phyloP scores from a whole-genome alignment of 441 rosid genomes.

The Breynia disticha region DNA sequence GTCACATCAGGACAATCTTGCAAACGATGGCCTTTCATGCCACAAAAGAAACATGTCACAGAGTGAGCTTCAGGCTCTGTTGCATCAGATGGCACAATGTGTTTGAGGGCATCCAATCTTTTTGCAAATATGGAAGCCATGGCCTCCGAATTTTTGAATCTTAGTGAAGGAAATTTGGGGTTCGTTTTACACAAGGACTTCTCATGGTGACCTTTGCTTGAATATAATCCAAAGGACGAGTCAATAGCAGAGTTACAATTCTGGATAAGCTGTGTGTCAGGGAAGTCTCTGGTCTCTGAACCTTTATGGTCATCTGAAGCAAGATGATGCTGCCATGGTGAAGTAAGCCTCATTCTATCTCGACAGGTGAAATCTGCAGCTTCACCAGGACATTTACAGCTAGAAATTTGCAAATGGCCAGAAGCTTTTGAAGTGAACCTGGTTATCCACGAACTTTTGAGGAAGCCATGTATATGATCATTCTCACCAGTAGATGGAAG shows the following conservation, averaged over 20 bases:
- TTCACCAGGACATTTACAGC: slow-evolving; percentile 8
- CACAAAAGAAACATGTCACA: slow-evolving; percentile 61
- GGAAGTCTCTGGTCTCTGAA: slow-evolving; percentile 16
- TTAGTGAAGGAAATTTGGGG: slow-evolving; percentile 25
- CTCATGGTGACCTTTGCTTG: slow-evolving; percentile 19
- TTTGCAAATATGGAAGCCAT: slow-evolving; percentile 59
- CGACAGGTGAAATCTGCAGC: slow-evolving; percentile 19
- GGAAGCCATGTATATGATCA: slow-evolving; percentile 31
- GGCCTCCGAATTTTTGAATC: slow-evolving; percentile 42
- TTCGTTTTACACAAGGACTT: slow-evolving; percentile 18
- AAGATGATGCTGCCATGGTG: slow-evolving; percentile 12
- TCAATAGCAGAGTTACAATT: slow-evolving; percentile 19
- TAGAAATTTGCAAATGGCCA: slow-evolving; percentile 14
- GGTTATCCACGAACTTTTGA: slow-evolving; percentile 65
- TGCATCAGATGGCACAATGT: slow-evolving; percentile 29
- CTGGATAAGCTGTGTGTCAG: slow-evolving; percentile 14
- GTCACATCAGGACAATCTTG: slow-evolving; percentile 51
- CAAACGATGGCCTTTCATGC: slow-evolving; percentile 51
- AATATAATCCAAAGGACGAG: slow-evolving; percentile 23
- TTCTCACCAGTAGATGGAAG: slow-evolving; percentile 30
- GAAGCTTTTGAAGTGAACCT: slow-evolving; percentile 48
- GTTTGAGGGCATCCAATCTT: slow-evolving; percentile 68
- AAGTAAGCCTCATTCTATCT: slow-evolving; percentile 20
- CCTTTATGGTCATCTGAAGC: slow-evolving; percentile 12
- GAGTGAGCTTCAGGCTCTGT: slow-evolving; percentile 25